phyloP scores from a whole-genome alignment of 208 protist genomes.

The Trypanosoma melophagium region DNA sequence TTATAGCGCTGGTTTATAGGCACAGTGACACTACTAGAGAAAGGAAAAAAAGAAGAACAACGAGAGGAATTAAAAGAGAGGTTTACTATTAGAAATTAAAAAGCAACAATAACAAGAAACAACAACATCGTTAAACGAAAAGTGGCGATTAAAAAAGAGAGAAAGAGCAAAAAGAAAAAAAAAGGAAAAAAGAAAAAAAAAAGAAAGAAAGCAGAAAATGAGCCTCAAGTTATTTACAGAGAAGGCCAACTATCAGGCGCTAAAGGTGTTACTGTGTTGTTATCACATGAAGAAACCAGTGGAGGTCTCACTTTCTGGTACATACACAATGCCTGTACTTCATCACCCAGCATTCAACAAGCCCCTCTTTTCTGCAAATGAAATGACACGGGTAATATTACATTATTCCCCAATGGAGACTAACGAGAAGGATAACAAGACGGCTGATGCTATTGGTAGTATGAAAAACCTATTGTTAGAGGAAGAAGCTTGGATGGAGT shows the following conservation, averaged over 20 bases:
- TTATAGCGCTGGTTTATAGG: too few relatives aligned
- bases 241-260: conserved; percentile 87
- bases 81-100: not conserved
- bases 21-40: too few relatives aligned
- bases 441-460: not conserved
- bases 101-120: not conserved
- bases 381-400: conserved; percentile 54
- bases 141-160: not conserved
- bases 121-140: not conserved
- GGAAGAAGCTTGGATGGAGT: conserved; percentile 82
- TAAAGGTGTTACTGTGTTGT: conserved; percentile 77
- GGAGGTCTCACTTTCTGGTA: conserved; percentile 61
- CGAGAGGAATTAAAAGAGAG: not conserved
- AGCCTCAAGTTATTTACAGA: conserved; percentile 72
- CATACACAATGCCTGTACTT: conserved; percentile 63
- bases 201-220: conserved; percentile 27
- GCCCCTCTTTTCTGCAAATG: conserved; percentile 67
- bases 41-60: too few relatives aligned
- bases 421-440: not conserved
- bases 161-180: not conserved
- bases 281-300: conserved; percentile 50
- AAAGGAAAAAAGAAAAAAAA: conserved; percentile 3
- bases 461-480: conserved; percentile 36
- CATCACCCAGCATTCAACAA: conserved; percentile 49
- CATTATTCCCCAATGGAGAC: conserved; percentile 2